A percentile compares a stretch with the other conserved stretches of the same genome.
Conservation (phyloP, 139 green algal species). For the Penium margaritaceum region DNA sequence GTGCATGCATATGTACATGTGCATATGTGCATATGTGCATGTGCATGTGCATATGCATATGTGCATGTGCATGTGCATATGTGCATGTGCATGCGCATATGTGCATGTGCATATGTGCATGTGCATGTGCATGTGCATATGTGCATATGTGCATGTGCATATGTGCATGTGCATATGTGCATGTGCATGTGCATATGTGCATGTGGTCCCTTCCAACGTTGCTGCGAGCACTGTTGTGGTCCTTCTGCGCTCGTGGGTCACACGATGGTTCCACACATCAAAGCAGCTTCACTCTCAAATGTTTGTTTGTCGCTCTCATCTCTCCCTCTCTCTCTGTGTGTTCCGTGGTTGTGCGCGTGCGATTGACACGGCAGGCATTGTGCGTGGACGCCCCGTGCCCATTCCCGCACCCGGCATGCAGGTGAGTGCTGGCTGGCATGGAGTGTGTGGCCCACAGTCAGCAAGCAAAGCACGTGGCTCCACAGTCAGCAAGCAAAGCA, state of each 20-base stretch:
- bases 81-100: background rate
- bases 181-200: background rate
- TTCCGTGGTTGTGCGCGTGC: background rate
- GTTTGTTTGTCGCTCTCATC: no score
- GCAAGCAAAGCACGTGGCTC: no score
- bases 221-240: no score
- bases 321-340: constrained; percentile 4
- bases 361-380: constrained; percentile 53
- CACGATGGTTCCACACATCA: no score
- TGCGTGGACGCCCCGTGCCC: constrained; percentile 47
- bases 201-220: background rate
- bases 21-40: background rate
- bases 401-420: constrained; percentile 52
- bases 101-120: background rate
- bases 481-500: no score
- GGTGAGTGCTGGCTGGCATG: no score
- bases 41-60: background rate
- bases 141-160: background rate
- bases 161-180: background rate
- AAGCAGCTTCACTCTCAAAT: no score
- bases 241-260: no score
- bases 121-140: background rate
- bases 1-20: background rate
- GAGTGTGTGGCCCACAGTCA: no score
- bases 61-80: background rate